These are phyloP conservation scores for Aphelidium insulamus DNA, from an alignment of 371 early-diverging fungal genomes.

Conservation along the genomic window DNA sequence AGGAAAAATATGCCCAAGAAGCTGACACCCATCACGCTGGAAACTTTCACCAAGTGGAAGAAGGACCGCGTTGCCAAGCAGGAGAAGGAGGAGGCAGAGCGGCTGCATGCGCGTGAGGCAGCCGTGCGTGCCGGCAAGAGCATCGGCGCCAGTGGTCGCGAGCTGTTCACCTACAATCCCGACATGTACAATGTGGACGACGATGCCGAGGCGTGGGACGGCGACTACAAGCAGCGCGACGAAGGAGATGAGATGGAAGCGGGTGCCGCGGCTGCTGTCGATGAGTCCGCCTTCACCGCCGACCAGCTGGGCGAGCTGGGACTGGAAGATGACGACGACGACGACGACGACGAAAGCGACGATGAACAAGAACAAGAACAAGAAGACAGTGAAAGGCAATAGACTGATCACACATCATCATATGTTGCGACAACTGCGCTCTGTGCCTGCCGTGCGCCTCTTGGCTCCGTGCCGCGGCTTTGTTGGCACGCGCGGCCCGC, in stretches of 20 bases:
- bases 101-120: slow-evolving; percentile 59
- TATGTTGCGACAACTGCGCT: background rate
- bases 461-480: background rate
- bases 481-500: background rate
- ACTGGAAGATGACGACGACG: background rate
- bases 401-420: background rate
- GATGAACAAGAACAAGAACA: background rate
- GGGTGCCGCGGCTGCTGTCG: slow-evolving; percentile 6
- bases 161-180: slow-evolving; percentile 94
- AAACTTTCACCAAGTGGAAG: slow-evolving; percentile 91
- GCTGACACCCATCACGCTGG: slow-evolving; percentile 88
- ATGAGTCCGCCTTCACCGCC: slow-evolving; percentile 6
- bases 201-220: slow-evolving; percentile 46
- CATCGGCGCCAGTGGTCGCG: slow-evolving; percentile 83
- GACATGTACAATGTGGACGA: slow-evolving; percentile 49
- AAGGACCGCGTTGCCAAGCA: slow-evolving; percentile 47
- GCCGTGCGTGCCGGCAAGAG: slow-evolving; percentile 79
- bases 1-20: slow-evolving; percentile 83
- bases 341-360: background rate
- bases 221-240: slow-evolving; percentile 28
- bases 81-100: slow-evolving; percentile 40
- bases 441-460: background rate
- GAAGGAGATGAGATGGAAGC: slow-evolving; percentile 15
- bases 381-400: background rate
- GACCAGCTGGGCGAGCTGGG: background rate